A percentile compares a stretch with the other conserved stretches of the same genome.
Conservation (phyloP, 495 filamentous ascomycete species). For the Daldinia vernicosa region DNA sequence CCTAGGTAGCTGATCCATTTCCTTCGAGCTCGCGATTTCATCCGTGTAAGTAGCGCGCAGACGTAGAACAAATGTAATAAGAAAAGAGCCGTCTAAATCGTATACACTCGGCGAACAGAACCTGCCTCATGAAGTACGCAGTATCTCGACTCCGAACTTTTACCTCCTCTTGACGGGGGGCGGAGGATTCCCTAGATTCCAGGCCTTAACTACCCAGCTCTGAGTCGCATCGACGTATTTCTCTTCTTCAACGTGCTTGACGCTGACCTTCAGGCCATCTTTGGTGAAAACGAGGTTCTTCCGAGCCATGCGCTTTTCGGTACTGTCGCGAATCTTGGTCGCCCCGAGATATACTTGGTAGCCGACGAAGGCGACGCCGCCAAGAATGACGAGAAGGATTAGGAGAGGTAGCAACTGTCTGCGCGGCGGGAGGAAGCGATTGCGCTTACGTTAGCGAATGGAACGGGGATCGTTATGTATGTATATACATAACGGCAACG, state of each 20-base stretch:
- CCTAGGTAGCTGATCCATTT: not conserved
- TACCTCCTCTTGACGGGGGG: constrained; percentile 49
- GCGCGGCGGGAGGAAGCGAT: constrained; percentile 17
- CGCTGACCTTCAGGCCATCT: constrained; percentile 83
- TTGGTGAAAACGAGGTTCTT: constrained; percentile 83
- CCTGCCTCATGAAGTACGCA: not conserved
- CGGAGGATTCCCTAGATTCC: constrained; percentile 67
- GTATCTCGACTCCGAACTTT: not conserved
- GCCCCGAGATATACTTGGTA: constrained; percentile 78
- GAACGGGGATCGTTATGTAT: not conserved
- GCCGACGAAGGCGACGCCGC: constrained; percentile 68
- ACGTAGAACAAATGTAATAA: constrained; percentile 11
- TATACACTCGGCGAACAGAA: not conserved
- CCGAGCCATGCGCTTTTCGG: constrained; percentile 79
- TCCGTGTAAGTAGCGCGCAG: not conserved
- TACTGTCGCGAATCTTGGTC: constrained; percentile 72
- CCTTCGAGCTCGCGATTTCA: not conserved
- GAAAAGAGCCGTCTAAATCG: constrained; percentile 4
- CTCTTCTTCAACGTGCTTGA: constrained; percentile 79
- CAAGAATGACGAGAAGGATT: constrained; percentile 73
- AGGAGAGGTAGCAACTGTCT: constrained; percentile 77
- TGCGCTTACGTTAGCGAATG: constrained; percentile 30
- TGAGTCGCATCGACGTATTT: constrained; percentile 84
- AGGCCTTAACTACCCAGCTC: constrained; percentile 81
- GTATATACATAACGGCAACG: constrained; percentile 1